These are phyloP conservation scores for Bryum argenteum DNA, from an alignment of 225 moss, liverwort and hornwort genomes.

Conservation along the genomic window DNA sequence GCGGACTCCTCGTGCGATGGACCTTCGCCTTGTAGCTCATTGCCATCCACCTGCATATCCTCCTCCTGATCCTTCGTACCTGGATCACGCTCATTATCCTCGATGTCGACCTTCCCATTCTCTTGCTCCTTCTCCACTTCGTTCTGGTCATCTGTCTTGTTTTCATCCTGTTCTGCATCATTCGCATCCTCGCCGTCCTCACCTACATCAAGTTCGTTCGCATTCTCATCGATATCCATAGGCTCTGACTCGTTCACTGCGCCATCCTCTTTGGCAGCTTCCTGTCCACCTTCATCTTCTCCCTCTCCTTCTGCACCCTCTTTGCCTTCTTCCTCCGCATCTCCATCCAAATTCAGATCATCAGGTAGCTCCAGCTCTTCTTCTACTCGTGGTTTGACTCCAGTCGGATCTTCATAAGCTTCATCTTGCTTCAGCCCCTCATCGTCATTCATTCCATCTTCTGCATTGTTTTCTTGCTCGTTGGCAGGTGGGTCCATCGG, in stretches of 20 bases:
- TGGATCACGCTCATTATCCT: constrained; percentile 43
- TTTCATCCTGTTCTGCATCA: constrained; percentile 42
- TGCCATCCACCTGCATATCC: constrained; percentile 52
- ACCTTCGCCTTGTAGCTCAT: constrained; percentile 57
- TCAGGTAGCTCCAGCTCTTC: constrained; percentile 86
- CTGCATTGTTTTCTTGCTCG: constrained; percentile 40
- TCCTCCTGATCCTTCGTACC: constrained; percentile 35
- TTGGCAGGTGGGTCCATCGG: constrained; percentile 32
- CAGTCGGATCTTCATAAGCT: constrained; percentile 72
- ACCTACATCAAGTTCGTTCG: constrained; percentile 37
- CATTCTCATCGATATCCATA: constrained; percentile 63
- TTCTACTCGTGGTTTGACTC: constrained; percentile 72
- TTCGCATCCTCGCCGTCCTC: constrained; percentile 36
- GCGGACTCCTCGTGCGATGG: constrained; percentile 49
- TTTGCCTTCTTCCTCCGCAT: constrained; percentile 48
- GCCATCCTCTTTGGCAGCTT: constrained; percentile 37
- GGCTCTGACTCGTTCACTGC: constrained; percentile 45
- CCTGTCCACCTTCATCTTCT: constrained; percentile 50
- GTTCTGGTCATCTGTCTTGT: constrained; percentile 29
- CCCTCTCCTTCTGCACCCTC: constrained; percentile 41
- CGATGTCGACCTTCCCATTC: constrained; percentile 38
- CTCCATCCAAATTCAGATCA: constrained; percentile 78
- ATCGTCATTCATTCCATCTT: constrained; percentile 52
- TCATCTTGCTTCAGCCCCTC: constrained; percentile 63
- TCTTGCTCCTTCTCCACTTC: constrained; percentile 37